These are phyloP conservation scores for Nigrospora sphaerica DNA, from an alignment of 2,329 filamentous ascomycete species.

Conservation along the genomic window DNA sequence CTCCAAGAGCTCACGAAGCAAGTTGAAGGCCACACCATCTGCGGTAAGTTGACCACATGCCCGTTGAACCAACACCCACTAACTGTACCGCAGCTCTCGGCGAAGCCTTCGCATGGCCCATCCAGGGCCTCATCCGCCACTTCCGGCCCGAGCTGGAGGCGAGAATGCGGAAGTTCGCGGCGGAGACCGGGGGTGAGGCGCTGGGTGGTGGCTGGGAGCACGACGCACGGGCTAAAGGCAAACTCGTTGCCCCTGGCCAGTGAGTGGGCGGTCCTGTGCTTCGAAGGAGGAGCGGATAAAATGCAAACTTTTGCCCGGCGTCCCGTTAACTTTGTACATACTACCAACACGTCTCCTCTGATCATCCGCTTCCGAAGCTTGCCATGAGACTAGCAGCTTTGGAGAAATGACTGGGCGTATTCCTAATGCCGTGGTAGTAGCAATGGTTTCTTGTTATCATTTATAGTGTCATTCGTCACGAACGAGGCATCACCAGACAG, in stretches of 20 bases:
- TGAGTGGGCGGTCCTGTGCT: conserved; percentile 36
- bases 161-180: conserved; percentile 74
- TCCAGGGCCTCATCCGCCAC: conserved; percentile 96
- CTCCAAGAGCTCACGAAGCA: conserved; percentile 98
- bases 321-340: conserved; percentile 11
- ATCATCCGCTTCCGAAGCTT: neutral
- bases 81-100: conserved; percentile 58
- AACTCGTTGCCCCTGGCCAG: conserved; percentile 83
- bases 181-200: conserved; percentile 64
- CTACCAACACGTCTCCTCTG: conserved; percentile 4
- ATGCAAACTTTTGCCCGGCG: conserved; percentile 7
- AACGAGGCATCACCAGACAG: no score
- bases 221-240: conserved; percentile 67
- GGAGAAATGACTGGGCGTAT: no score
- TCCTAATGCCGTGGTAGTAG: no score
- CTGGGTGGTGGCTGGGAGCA: conserved; percentile 85
- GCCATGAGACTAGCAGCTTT: no score
- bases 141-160: conserved; percentile 95
- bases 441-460: no score
- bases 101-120: conserved; percentile 97
- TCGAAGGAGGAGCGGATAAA: conserved; percentile 4
- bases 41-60: conserved; percentile 52
- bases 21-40: conserved; percentile 98
- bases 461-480: no score
- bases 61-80: conserved; percentile 20